Percentiles rank a stretch among this genome's conserved stretches.
Evolutionary conservation across 495 filamentous ascomycete genomes (phyloP).

Genomic region (Podospora comata): DNA sequence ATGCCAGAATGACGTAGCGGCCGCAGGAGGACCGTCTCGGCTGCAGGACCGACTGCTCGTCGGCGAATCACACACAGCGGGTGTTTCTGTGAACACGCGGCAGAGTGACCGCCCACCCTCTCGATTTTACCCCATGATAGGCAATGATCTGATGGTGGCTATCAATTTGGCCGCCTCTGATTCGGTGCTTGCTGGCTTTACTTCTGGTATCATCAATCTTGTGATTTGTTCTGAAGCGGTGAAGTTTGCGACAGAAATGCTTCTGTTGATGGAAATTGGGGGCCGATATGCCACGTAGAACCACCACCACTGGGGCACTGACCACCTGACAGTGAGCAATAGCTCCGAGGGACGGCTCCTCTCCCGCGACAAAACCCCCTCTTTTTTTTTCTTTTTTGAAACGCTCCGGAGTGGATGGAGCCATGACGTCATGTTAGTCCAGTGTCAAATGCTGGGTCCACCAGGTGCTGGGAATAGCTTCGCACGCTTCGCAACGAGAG

Average conservation of each 20-base stretch:
- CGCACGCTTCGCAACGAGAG: neutral
- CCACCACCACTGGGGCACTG: neutral
- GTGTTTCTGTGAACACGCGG: slow-evolving; percentile 7
- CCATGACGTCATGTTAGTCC: slow-evolving; percentile 1
- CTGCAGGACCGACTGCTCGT: neutral
- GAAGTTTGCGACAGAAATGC: neutral
- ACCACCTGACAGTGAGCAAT: neutral
- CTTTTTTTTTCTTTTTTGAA: neutral
- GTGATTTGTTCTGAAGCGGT: neutral
- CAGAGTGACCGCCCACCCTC: neutral
- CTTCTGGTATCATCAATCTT: neutral
- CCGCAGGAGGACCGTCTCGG: too few relatives aligned
- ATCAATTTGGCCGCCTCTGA: neutral
- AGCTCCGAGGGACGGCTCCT: neutral
- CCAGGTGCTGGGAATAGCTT: slow-evolving; percentile 3
- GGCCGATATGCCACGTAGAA: neutral
- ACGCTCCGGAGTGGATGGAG: neutral
- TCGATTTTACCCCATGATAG: neutral
- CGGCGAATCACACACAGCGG: neutral
- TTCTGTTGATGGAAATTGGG: neutral
- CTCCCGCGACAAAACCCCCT: neutral
- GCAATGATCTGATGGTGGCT: slow-evolving; percentile 6
- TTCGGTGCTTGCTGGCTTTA: neutral
- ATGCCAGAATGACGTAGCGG: neutral
- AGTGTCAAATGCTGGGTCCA: neutral